These are phyloP conservation scores for Croton setiger DNA, from an alignment of 441 rosid genomes.

Conservation along the genomic window DNA sequence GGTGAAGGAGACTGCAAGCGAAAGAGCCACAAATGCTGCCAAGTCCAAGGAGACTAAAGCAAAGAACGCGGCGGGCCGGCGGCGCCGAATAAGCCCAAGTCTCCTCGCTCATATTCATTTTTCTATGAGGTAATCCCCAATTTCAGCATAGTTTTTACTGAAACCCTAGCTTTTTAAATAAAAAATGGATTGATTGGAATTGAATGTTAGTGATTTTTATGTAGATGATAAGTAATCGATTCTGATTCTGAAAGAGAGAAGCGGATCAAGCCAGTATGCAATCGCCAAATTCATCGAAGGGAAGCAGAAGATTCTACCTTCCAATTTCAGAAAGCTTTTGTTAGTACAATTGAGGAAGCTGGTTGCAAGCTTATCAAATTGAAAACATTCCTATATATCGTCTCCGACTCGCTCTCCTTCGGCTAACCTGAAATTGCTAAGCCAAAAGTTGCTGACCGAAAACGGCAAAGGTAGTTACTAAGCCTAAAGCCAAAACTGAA, in stretches of 20 bases:
- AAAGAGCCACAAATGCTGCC: slow-evolving; percentile 21
- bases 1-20: not conserved
- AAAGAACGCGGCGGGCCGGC: slow-evolving; percentile 44
- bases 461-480: slow-evolving; percentile 29
- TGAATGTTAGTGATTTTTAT: not conserved
- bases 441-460: slow-evolving; percentile 31
- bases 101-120: slow-evolving; percentile 51
- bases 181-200: not conserved
- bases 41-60: slow-evolving; percentile 49
- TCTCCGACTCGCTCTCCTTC: slow-evolving; percentile 35
- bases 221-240: slow-evolving; percentile 80
- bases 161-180: not conserved
- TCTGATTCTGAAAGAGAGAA: slow-evolving; percentile 67
- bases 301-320: slow-evolving; percentile 66
- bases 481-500: slow-evolving; percentile 26
- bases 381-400: slow-evolving; percentile 66
- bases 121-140: slow-evolving; percentile 1
- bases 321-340: slow-evolving; percentile 60
- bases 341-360: slow-evolving; percentile 64
- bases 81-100: slow-evolving; percentile 39
- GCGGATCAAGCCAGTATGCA: slow-evolving; percentile 89
- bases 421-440: slow-evolving; percentile 22
- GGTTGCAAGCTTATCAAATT: slow-evolving; percentile 67
- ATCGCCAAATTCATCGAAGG: slow-evolving; percentile 76
- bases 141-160: not conserved